A percentile compares a stretch with the other conserved stretches of the same genome.
Conservation (phyloP, 2,329 filamentous ascomycete genomes). For the Drechmeria coniospora region DNA sequence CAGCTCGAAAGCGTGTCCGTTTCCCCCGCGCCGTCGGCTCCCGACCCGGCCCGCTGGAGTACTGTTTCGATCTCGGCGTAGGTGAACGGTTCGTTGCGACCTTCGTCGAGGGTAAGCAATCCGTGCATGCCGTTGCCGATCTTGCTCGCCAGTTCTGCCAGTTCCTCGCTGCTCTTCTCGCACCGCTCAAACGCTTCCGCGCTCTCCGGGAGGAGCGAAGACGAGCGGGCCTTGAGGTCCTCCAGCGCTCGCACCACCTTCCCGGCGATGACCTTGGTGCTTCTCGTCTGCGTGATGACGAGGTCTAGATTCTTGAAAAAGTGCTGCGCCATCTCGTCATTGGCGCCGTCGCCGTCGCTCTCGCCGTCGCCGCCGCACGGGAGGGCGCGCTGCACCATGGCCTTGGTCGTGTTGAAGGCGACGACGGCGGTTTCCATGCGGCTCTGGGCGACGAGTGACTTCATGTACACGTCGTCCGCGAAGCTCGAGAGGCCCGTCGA, state of each 20-base stretch:
- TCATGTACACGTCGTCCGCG: slow-evolving; percentile 68
- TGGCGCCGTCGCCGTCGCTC: slow-evolving; percentile 27
- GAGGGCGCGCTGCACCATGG: slow-evolving; percentile 52
- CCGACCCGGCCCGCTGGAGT: slow-evolving; percentile 37
- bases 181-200: slow-evolving; percentile 54
- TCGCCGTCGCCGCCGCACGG: slow-evolving; percentile 19
- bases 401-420: slow-evolving; percentile 46
- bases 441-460: slow-evolving; percentile 59
- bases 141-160: slow-evolving; percentile 50
- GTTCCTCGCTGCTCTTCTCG: slow-evolving; percentile 45
- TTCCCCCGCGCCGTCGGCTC: slow-evolving; percentile 39
- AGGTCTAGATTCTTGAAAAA: slow-evolving; percentile 57
- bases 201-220: slow-evolving; percentile 56
- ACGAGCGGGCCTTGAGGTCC: slow-evolving; percentile 59
- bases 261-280: slow-evolving; percentile 66
- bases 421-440: slow-evolving; percentile 66
- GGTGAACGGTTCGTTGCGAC: slow-evolving; percentile 49
- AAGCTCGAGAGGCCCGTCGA: slow-evolving; percentile 53
- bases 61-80: slow-evolving; percentile 49
- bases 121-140: slow-evolving; percentile 51
- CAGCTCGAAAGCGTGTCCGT: slow-evolving; percentile 58
- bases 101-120: slow-evolving; percentile 53
- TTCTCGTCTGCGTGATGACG: slow-evolving; percentile 61
- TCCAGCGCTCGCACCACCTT: slow-evolving; percentile 65
- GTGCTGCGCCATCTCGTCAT: slow-evolving; percentile 51